Percentiles rank a stretch among this genome's conserved stretches.
Conservation (phyloP, 2,329 filamentous ascomycete genomes). For the Torrubiellomyces zombiae region DNA sequence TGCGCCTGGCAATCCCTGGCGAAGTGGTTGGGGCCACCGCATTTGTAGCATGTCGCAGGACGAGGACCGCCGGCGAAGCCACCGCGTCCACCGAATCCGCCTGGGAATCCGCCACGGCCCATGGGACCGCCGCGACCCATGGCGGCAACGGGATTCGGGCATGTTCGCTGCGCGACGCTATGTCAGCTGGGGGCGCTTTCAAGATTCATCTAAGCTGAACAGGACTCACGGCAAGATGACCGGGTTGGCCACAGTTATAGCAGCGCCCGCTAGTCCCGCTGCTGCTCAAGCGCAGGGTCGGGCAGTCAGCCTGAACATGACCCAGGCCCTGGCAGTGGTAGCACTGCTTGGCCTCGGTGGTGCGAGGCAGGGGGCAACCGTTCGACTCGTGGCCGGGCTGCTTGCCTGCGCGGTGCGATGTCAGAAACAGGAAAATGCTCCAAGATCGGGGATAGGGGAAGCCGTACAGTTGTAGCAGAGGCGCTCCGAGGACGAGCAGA, state of each 20-base stretch:
- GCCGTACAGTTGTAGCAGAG: slow-evolving; percentile 97
- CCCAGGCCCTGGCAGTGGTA: slow-evolving; percentile 98
- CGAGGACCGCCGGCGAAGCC: slow-evolving; percentile 56
- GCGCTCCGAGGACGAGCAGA: slow-evolving; percentile 93
- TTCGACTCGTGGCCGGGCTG: slow-evolving; percentile 94
- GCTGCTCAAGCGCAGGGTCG: slow-evolving; percentile 80
- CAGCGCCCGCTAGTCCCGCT: slow-evolving; percentile 71
- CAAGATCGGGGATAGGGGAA: neutral
- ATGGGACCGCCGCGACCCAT: slow-evolving; percentile 51
- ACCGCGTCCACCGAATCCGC: slow-evolving; percentile 49
- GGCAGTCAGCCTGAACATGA: slow-evolving; percentile 97
- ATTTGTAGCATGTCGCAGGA: slow-evolving; percentile 58
- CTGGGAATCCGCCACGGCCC: slow-evolving; percentile 52
- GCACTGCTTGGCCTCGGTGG: slow-evolving; percentile 98
- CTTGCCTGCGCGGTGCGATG: slow-evolving; percentile 39
- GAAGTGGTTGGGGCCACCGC: slow-evolving; percentile 86
- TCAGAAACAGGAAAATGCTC: neutral
- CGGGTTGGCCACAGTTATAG: slow-evolving; percentile 90
- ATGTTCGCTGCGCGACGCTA: slow-evolving; percentile 45
- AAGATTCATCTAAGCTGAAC: too few species aligned
- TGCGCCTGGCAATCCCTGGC: slow-evolving; percentile 96
- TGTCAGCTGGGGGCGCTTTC: slow-evolving; percentile 5
- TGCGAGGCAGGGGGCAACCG: slow-evolving; percentile 88
- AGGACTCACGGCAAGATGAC: slow-evolving; percentile 67
- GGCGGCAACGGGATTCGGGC: slow-evolving; percentile 54